Conservation (phyloP, 2,329 filamentous ascomycete species). For the Blastomyces parvus region DNA sequence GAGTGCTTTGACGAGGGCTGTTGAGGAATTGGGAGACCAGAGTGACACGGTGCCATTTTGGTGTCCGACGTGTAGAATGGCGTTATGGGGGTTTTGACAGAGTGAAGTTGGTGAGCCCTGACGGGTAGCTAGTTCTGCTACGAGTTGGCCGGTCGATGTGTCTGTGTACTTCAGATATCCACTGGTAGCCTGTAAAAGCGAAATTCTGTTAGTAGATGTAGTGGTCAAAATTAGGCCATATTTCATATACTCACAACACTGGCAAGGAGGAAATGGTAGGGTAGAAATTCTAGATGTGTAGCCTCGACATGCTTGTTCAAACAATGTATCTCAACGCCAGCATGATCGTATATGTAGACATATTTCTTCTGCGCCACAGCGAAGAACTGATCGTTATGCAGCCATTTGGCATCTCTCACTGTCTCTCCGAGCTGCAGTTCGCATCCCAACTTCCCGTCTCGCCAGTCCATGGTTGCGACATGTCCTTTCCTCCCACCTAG, state of each 20-base stretch:
- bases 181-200: conserved; percentile 50
- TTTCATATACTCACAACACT: conserved; percentile 55
- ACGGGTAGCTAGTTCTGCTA: conserved; percentile 75
- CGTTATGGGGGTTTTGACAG: conserved; percentile 84
- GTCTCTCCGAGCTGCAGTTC: conserved; percentile 89
- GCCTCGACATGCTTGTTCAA: conserved; percentile 85
- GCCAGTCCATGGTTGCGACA: conserved; percentile 94
- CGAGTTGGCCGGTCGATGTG: conserved; percentile 81
- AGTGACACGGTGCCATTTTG: conserved; percentile 90
- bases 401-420: conserved; percentile 77
- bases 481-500: conserved; percentile 87
- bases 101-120: conserved; percentile 76
- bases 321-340: conserved; percentile 86
- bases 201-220: neutral
- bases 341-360: conserved; percentile 89
- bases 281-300: conserved; percentile 87
- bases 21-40: conserved; percentile 86
- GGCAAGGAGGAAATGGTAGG: conserved; percentile 88
- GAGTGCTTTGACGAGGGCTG: conserved; percentile 81
- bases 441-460: conserved; percentile 79
- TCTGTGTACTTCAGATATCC: conserved; percentile 92
- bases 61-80: conserved; percentile 82
- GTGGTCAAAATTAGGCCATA: neutral
- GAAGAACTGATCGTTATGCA: conserved; percentile 89
- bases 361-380: conserved; percentile 94